These are phyloP conservation scores for Gossypium turneri DNA, from an alignment of 345 rosid species.

Conservation along the genomic window DNA sequence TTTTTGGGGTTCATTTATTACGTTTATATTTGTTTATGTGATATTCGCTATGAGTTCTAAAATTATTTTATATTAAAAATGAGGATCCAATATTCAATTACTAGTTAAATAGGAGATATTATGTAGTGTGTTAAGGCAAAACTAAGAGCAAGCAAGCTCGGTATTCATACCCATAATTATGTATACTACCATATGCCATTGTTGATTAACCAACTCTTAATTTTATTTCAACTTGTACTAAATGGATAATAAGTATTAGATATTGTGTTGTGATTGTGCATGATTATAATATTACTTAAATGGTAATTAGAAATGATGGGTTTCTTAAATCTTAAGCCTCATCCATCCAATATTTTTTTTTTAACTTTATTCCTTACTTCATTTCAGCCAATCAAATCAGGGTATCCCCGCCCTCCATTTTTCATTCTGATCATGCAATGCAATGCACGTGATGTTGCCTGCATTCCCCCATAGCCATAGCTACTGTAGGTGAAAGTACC, in stretches of 20 bases:
- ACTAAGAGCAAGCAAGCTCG: neutral
- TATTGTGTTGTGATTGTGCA: neutral
- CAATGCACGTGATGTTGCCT: neutral
- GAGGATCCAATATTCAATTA: too few species aligned
- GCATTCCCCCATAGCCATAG: neutral
- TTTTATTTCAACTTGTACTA: too few species aligned
- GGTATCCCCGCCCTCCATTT: neutral
- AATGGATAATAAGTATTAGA: too few species aligned
- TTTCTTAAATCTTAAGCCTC: neutral
- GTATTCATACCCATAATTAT: neutral
- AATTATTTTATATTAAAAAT: too few species aligned
- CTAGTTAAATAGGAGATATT: neutral
- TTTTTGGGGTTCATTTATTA: neutral
- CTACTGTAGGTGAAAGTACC: neutral
- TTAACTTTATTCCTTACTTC: neutral
- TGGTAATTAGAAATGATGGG: neutral
- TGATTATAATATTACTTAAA: neutral
- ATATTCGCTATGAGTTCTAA: too few species aligned
- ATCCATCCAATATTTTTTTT: neutral
- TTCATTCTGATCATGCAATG: neutral
- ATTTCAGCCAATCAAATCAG: neutral
- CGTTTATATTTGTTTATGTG: neutral
- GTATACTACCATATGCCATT: too few species aligned
- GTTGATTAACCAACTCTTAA: too few species aligned
- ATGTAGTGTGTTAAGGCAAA: neutral